Conservation (phyloP, 2,329 filamentous ascomycete species). For the Monosporascus sp. region DNA sequence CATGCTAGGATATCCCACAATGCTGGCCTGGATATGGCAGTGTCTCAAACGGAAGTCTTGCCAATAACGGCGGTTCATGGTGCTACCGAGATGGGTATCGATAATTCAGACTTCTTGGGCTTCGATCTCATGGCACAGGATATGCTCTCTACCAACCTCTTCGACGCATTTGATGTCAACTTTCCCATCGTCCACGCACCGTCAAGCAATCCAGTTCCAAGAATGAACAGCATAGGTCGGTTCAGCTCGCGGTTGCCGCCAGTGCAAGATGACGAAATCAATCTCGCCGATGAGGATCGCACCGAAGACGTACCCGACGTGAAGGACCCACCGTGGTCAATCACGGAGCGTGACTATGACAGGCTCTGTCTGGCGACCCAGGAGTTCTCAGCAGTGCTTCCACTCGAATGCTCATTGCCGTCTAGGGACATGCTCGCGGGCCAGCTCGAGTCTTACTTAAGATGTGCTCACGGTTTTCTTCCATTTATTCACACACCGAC, state of each 20-base stretch:
- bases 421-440: slow-evolving; percentile 42
- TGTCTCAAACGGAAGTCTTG: neutral
- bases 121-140: slow-evolving; percentile 2
- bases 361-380: slow-evolving; percentile 7
- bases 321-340: slow-evolving; percentile 11
- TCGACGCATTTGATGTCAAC: slow-evolving; percentile 2
- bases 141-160: slow-evolving; percentile 1
- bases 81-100: slow-evolving; percentile 1
- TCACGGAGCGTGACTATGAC: slow-evolving; percentile 7
- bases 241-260: slow-evolving; percentile 9
- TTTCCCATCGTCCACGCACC: neutral
- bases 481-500: slow-evolving; percentile 47
- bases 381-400: slow-evolving; percentile 30
- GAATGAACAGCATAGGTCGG: slow-evolving; percentile 4
- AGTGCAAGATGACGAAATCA: slow-evolving; percentile 4
- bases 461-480: slow-evolving; percentile 44
- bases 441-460: slow-evolving; percentile 46
- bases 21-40: neutral
- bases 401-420: slow-evolving; percentile 40
- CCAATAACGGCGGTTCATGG: neutral
- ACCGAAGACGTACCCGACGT: neutral
- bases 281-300: neutral
- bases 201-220: neutral
- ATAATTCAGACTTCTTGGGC: slow-evolving; percentile 7
- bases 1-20: slow-evolving; percentile 6